Conservation (phyloP, 352 stramenopile species). For the Albugo candida region DNA sequence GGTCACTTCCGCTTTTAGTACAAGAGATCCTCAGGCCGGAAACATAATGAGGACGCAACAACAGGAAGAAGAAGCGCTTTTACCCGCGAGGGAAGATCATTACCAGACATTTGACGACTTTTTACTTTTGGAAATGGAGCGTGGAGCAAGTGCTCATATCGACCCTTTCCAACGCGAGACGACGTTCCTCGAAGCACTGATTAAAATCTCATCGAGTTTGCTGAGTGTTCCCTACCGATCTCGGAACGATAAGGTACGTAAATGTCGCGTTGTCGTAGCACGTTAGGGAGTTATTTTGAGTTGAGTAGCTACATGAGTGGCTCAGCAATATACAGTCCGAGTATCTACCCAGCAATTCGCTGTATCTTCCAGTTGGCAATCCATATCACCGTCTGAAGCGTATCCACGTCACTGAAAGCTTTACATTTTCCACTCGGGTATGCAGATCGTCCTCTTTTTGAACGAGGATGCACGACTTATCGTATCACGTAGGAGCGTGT, state of each 20-base stretch:
- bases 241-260: slow-evolving; percentile 46
- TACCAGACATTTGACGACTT: slow-evolving; percentile 46
- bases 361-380: slow-evolving; percentile 63
- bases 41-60: too few species aligned
- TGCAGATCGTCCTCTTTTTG: background rate
- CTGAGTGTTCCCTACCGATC: slow-evolving; percentile 26
- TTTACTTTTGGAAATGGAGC: slow-evolving; percentile 26
- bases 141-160: slow-evolving; percentile 6
- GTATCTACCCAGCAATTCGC: slow-evolving; percentile 53
- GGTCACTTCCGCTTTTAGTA: background rate
- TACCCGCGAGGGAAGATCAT: slow-evolving; percentile 32
- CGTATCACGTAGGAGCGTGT: slow-evolving; percentile 32
- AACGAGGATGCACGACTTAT: background rate
- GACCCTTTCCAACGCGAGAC: slow-evolving; percentile 55
- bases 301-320: slow-evolving; percentile 35
- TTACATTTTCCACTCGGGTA: slow-evolving; percentile 62
- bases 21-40: too few species aligned
- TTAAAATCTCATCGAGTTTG: slow-evolving; percentile 56
- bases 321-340: slow-evolving; percentile 37
- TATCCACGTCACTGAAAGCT: slow-evolving; percentile 60
- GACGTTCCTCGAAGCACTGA: slow-evolving; percentile 42
- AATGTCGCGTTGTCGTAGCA: background rate
- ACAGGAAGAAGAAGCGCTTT: slow-evolving; percentile 30
- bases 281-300: background rate
- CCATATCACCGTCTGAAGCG: slow-evolving; percentile 54